Conservation (phyloP, 257 asterid species). For the Eustoma russellianum region DNA sequence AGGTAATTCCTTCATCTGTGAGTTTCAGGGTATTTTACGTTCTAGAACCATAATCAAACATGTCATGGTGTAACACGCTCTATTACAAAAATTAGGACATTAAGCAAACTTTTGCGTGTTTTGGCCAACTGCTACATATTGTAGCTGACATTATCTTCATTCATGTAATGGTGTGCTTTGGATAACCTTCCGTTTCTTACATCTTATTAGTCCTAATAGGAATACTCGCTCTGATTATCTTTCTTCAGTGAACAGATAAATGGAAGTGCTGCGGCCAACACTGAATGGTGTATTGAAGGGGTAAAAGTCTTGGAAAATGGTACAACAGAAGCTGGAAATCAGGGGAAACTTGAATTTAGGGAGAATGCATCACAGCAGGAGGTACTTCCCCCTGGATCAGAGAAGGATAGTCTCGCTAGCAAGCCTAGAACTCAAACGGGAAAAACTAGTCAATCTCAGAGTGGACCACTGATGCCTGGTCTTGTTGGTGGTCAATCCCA, state of each 20-base stretch:
- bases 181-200: not conserved
- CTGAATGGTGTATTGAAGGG: conserved; percentile 28
- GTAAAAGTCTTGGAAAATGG: conserved; percentile 32
- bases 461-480: conserved; percentile 91
- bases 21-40: not conserved
- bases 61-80: not conserved
- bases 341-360: conserved; percentile 26
- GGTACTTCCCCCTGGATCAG: conserved; percentile 33
- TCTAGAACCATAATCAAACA: not conserved
- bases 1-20: conserved; percentile 19
- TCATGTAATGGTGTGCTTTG: not conserved
- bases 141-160: conserved; percentile 1
- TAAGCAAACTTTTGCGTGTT: not conserved
- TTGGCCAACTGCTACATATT: not conserved
- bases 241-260: conserved; percentile 42
- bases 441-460: conserved; percentile 69
- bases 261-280: conserved; percentile 27
- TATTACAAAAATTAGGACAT: not conserved
- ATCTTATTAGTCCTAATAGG: not conserved
- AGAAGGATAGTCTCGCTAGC: conserved; percentile 42
- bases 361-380: conserved; percentile 44
- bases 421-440: conserved; percentile 44
- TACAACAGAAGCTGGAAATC: conserved; percentile 31
- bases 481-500: conserved; percentile 47
- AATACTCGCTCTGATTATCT: conserved; percentile 8